Conservation (phyloP, 306 rosid species). For the Fragaria nilgerrensis region DNA sequence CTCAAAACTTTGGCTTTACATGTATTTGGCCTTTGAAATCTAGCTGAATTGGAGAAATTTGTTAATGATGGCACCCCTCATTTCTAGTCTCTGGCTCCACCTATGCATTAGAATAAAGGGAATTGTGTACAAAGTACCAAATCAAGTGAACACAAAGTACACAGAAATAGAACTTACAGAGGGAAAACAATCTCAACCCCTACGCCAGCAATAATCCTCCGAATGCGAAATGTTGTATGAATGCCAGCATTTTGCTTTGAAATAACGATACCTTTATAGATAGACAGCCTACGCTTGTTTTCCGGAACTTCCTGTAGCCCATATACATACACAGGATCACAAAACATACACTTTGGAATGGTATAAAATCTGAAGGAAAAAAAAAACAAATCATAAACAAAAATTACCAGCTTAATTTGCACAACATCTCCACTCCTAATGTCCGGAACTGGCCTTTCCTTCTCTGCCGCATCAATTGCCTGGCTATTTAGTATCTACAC, state of each 20-base stretch:
- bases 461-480: slow-evolving; percentile 80
- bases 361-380: neutral
- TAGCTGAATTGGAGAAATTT: too few species aligned
- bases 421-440: slow-evolving; percentile 86
- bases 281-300: slow-evolving; percentile 81
- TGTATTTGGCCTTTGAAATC: too few species aligned
- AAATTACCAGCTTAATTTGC: slow-evolving; percentile 78
- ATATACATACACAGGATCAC: slow-evolving; percentile 25
- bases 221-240: slow-evolving; percentile 85
- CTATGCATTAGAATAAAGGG: neutral
- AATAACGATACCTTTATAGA: slow-evolving; percentile 86
- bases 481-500: slow-evolving; percentile 70
- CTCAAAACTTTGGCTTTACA: too few species aligned
- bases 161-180: slow-evolving; percentile 49
- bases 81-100: too few species aligned
- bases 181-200: slow-evolving; percentile 98
- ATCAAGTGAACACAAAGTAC: neutral
- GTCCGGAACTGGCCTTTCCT: slow-evolving; percentile 72
- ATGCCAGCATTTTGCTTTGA: slow-evolving; percentile 95
- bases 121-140: neutral
- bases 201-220: slow-evolving; percentile 88
- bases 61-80: too few species aligned
- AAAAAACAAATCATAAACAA: neutral
- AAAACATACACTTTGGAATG: slow-evolving; percentile 7
- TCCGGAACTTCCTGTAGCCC: slow-evolving; percentile 85